A percentile compares a stretch with the other conserved stretches of the same genome.
Evolutionary conservation across 345 rosid species (phyloP).

Genomic region (Gossypium ekmanianum): DNA sequence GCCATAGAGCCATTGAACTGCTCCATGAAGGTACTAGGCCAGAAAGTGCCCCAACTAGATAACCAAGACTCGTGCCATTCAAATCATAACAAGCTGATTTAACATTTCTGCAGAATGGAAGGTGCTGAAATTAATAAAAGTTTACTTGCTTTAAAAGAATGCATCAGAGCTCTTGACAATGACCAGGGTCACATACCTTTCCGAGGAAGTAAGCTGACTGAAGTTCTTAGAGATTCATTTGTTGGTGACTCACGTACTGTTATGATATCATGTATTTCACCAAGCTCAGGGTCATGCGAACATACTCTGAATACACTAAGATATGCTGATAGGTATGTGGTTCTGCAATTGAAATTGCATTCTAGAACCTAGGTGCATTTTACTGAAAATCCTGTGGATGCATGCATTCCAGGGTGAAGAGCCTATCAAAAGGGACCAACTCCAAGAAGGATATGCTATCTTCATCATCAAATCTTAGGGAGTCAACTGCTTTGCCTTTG

Average conservation of each 20-base stretch:
- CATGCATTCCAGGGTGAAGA: conserved; percentile 51
- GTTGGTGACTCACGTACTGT: conserved; percentile 67
- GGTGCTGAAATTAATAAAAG: conserved; percentile 72
- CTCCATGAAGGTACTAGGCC: background rate
- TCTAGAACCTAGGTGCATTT: background rate
- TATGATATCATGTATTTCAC: conserved; percentile 70
- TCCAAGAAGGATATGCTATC: conserved; percentile 43
- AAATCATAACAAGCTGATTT: background rate
- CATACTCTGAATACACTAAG: conserved; percentile 67
- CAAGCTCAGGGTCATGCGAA: conserved; percentile 66
- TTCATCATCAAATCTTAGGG: conserved; percentile 43
- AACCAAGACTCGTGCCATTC: background rate
- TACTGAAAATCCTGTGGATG: conserved; percentile 16
- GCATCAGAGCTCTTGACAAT: conserved; percentile 67
- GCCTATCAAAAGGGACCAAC: conserved; percentile 51
- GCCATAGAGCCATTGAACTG: background rate
- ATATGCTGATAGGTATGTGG: conserved; percentile 59
- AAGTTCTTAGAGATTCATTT: conserved; percentile 69
- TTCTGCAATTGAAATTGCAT: background rate
- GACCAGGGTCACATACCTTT: conserved; percentile 70
- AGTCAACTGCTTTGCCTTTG: conserved; percentile 35
- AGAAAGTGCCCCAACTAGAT: background rate
- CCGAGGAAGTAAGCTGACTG: conserved; percentile 70
- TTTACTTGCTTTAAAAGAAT: conserved; percentile 60
- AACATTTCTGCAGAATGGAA: conserved; percentile 43